Evolutionary conservation across 345 rosid species (phyloP), one percentile per base, ranked within the genome.

Genomic region (Capsella bursapastoris): DNA sequence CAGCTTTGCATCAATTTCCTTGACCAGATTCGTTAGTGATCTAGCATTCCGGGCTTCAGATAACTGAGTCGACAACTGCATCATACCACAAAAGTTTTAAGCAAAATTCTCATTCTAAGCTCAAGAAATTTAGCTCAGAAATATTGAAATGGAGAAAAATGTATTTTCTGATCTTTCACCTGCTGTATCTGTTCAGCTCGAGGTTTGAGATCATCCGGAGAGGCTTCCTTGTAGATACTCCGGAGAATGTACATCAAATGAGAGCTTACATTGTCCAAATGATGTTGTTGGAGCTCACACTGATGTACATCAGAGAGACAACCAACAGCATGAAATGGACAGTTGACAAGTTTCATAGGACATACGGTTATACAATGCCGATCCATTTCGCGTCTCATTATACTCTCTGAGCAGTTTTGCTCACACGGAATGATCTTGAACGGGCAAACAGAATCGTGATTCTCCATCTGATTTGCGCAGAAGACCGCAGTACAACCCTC

Each of bases 351-450:
- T 86, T 90, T 95, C 97, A 91, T 89, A 7, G 86, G 87, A 76
- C 97, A 94, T 11, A 83, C 81, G 3, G 97, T 95, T 29, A 95
- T 89, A 78, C 99, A 91, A 75, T 91, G 99, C 70, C 90, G 75
- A 74, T 91, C 97, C 99, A 91, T 91, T 16, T 84, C 93, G 0
- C 88, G 93, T 72, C 97, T 84, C 96, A 90, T 84, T 61, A 91
- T 78, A 67, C 64, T 60, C 25, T 79, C 85, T 2, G 86, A 74
- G 75, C 99, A 92, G 37, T 82, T 83, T 64, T 91, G 99, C 72
- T 92, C 99, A 12, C 97, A 95, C 1, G 78, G 91, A 28, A 95
- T 83, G 32, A 92, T 80, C 86, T 95, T 95, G 59, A 88, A 95
- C 48, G 96, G 91, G 64, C 99, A 95, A 66, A 64, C 52, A 3